phyloP scores from a whole-genome alignment of 441 rosid genomes.

The Gossypium schwendimanii region DNA sequence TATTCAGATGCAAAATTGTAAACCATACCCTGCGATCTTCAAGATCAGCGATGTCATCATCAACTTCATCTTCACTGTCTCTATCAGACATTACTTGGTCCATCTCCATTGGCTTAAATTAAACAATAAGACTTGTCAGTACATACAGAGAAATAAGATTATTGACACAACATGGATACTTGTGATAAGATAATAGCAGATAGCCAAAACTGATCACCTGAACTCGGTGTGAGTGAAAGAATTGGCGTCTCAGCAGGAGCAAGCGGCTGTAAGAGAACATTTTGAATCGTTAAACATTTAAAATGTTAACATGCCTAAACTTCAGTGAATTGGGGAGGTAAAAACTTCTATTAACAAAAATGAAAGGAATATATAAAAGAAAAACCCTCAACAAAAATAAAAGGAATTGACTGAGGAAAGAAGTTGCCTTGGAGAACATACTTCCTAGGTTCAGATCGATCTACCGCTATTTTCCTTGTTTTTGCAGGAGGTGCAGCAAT shows the following conservation, averaged over 20 bases:
- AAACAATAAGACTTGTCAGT: conserved; percentile 6
- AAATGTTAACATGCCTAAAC: neutral
- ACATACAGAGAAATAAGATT: neutral
- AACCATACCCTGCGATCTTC: conserved; percentile 46
- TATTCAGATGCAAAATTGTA: conserved; percentile 7
- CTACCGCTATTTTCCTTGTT: conserved; percentile 28
- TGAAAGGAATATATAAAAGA: neutral
- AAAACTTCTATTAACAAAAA: neutral
- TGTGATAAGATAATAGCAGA: conserved; percentile 9
- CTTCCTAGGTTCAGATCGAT: conserved; percentile 40
- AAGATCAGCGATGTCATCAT: conserved; percentile 43
- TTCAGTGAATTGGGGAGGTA: neutral
- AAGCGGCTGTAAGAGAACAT: conserved; percentile 28
- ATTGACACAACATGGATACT: neutral
- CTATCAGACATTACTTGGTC: conserved; percentile 40
- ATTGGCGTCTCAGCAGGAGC: conserved; percentile 37
- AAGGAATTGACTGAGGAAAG: neutral
- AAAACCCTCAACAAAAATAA: neutral
- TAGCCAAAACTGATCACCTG: conserved; percentile 31
- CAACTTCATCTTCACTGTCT: conserved; percentile 51
- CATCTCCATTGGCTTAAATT: conserved; percentile 37
- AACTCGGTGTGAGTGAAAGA: conserved; percentile 49
- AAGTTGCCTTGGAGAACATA: conserved; percentile 11
- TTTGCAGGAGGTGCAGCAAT: conserved; percentile 25
- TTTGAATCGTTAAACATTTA: neutral